Evolutionary conservation across 2,329 filamentous ascomycete genomes (phyloP).

Genomic region (Penicillium paneum): DNA sequence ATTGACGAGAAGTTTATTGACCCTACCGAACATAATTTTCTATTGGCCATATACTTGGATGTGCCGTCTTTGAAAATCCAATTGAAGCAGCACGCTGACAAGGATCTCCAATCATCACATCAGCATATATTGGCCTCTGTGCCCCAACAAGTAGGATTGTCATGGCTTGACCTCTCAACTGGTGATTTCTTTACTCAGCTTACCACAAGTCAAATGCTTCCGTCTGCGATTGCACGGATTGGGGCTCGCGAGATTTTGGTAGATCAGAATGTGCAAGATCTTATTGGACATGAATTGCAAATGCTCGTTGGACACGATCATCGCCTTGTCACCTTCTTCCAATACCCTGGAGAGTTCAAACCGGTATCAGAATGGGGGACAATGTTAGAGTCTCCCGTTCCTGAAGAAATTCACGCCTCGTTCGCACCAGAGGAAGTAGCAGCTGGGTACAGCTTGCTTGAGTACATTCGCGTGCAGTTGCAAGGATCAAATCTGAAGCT

Average conservation of each 20-base stretch:
- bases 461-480: constrained; percentile 77
- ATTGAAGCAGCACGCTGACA: constrained; percentile 20
- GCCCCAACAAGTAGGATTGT: constrained; percentile 64
- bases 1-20: constrained; percentile 99
- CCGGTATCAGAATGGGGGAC: constrained; percentile 65
- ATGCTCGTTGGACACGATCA: constrained; percentile 70
- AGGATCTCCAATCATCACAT: constrained; percentile 16
- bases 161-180: constrained; percentile 94
- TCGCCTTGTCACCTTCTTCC: constrained; percentile 71
- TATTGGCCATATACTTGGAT: constrained; percentile 72
- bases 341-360: constrained; percentile 44
- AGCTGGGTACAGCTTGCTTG: constrained; percentile 76
- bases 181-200: constrained; percentile 88
- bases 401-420: constrained; percentile 48
- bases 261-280: constrained; percentile 59
- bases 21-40: constrained; percentile 87
- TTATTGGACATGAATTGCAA: constrained; percentile 61
- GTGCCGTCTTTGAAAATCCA: constrained; percentile 17
- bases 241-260: constrained; percentile 81
- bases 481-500: constrained; percentile 76
- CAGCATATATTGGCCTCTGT: constrained; percentile 32
- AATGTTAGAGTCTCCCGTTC: constrained; percentile 72
- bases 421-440: constrained; percentile 69
- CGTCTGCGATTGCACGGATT: constrained; percentile 79
- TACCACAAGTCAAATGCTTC: constrained; percentile 66